Percentiles rank a stretch among this genome's conserved stretches.
Conservation (phyloP, 164 flowering plant genomes). For the Cinnamomum chago region DNA sequence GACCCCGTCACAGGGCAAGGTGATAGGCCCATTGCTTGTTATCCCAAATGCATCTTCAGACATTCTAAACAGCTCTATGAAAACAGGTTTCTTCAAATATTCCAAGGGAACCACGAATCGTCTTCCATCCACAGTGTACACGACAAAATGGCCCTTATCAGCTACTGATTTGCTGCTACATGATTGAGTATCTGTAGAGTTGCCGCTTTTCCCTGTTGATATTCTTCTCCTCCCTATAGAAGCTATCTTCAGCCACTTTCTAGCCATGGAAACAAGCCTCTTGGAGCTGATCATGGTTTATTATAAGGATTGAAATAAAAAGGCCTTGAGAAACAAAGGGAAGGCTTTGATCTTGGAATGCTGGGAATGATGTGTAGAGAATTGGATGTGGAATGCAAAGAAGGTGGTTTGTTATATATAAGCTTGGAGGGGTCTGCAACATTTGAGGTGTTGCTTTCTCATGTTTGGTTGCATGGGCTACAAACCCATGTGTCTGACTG, state of each 20-base stretch:
- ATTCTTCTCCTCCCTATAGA: slow-evolving; percentile 4
- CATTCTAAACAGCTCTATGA: slow-evolving; percentile 17
- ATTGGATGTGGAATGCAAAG: neutral
- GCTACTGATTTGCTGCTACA: neutral
- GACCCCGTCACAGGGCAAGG: slow-evolving; percentile 21
- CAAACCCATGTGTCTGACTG: neutral
- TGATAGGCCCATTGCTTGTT: slow-evolving; percentile 18
- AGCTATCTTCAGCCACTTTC: slow-evolving; percentile 11
- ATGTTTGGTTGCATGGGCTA: neutral
- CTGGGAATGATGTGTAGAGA: neutral
- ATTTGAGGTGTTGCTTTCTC: neutral
- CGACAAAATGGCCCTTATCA: slow-evolving; percentile 22
- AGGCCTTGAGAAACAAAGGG: too few species aligned
- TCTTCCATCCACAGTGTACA: slow-evolving; percentile 21
- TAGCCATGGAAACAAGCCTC: slow-evolving; percentile 8
- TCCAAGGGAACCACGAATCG: slow-evolving; percentile 23
- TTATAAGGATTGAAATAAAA: too few species aligned
- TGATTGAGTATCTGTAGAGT: neutral
- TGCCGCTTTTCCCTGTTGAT: neutral
- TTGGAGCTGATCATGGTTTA: slow-evolving; percentile 9
- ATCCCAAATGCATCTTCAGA: slow-evolving; percentile 25
- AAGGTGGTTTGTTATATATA: neutral
- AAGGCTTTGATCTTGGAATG: neutral
- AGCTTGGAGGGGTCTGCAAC: neutral
- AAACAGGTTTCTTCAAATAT: slow-evolving; percentile 12